These are phyloP conservation scores for Mitragyna speciosa DNA, from an alignment of 257 asterid genomes.

Conservation along the genomic window DNA sequence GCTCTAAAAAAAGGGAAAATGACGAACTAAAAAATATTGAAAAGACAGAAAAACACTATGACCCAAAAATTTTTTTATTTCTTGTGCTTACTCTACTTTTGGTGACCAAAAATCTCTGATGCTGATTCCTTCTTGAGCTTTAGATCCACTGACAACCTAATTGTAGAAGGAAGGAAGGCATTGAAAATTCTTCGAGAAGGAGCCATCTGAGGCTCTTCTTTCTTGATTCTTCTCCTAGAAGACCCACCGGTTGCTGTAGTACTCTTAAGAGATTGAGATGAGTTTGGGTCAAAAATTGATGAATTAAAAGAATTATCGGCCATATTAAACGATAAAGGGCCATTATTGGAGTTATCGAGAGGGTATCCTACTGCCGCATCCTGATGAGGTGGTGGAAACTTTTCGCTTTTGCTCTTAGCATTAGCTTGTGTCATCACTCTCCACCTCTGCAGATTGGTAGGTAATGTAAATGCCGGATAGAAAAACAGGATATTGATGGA, in stretches of 20 bases:
- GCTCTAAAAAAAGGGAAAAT: slow-evolving; percentile 17
- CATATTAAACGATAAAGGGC: slow-evolving; percentile 43
- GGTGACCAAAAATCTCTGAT: slow-evolving; percentile 38
- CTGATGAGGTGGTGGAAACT: slow-evolving; percentile 92
- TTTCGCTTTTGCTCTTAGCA: slow-evolving; percentile 74
- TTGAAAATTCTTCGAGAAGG: slow-evolving; percentile 52
- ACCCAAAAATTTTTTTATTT: slow-evolving; percentile 13
- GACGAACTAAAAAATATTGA: slow-evolving; percentile 1
- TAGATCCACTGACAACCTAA: slow-evolving; percentile 60
- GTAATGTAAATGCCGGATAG: background rate
- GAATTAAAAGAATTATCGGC: slow-evolving; percentile 46
- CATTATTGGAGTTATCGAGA: slow-evolving; percentile 40
- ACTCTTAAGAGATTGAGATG: slow-evolving; percentile 41
- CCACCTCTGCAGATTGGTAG: slow-evolving; percentile 54
- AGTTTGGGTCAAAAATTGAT: slow-evolving; percentile 42
- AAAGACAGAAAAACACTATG: background rate
- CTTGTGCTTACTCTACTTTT: slow-evolving; percentile 30
- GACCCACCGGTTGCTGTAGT: slow-evolving; percentile 34
- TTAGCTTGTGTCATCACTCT: slow-evolving; percentile 56
- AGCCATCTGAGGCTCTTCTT: slow-evolving; percentile 51
- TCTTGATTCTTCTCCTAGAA: slow-evolving; percentile 42
- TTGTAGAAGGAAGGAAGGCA: slow-evolving; percentile 56
- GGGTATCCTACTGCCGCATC: slow-evolving; percentile 73
- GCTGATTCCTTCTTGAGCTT: slow-evolving; percentile 49
- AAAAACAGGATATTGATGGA: background rate